Evolutionary conservation across 164 flowering plant genomes (phyloP).

Genomic region (Magnolia officinalis): DNA sequence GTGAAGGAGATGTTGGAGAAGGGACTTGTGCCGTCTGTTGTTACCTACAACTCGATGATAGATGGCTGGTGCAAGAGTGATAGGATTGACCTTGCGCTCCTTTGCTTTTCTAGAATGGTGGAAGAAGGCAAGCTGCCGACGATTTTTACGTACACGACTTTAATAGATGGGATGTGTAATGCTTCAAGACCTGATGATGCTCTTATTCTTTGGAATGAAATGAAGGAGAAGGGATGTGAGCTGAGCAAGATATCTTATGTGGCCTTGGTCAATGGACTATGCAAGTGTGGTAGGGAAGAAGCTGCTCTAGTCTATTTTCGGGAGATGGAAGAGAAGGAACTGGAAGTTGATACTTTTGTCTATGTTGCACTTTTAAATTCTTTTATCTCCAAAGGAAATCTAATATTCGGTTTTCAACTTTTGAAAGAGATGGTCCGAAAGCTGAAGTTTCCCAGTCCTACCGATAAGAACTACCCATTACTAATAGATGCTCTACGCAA

Average conservation of each 20-base stretch:
- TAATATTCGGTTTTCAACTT: slow-evolving; percentile 40
- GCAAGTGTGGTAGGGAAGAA: slow-evolving; percentile 60
- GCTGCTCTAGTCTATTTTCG: slow-evolving; percentile 41
- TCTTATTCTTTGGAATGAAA: slow-evolving; percentile 56
- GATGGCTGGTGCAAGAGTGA: slow-evolving; percentile 76
- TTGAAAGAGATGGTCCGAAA: slow-evolving; percentile 49
- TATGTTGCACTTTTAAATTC: slow-evolving; percentile 52
- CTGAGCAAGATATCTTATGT: slow-evolving; percentile 66
- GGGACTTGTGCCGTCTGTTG: slow-evolving; percentile 72
- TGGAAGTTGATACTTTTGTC: slow-evolving; percentile 53
- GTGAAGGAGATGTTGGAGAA: slow-evolving; percentile 48
- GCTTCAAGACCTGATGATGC: slow-evolving; percentile 66
- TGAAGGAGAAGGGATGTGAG: slow-evolving; percentile 51
- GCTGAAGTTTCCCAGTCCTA: slow-evolving; percentile 36
- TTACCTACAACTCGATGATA: slow-evolving; percentile 71
- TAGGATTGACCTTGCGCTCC: slow-evolving; percentile 49
- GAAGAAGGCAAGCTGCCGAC: slow-evolving; percentile 54
- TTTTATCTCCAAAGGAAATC: slow-evolving; percentile 34
- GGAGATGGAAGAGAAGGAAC: slow-evolving; percentile 59
- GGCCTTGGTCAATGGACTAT: slow-evolving; percentile 75
- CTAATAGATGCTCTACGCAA: slow-evolving; percentile 35
- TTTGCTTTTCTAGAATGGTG: slow-evolving; percentile 49
- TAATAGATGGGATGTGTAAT: slow-evolving; percentile 73
- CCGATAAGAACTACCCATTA: slow-evolving; percentile 39
- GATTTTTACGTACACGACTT: slow-evolving; percentile 69